Evolutionary conservation across 129 eudicot genomes (phyloP), one percentile per base, ranked within the genome.

Genomic region (Centrapalus pauciflorus): DNA sequence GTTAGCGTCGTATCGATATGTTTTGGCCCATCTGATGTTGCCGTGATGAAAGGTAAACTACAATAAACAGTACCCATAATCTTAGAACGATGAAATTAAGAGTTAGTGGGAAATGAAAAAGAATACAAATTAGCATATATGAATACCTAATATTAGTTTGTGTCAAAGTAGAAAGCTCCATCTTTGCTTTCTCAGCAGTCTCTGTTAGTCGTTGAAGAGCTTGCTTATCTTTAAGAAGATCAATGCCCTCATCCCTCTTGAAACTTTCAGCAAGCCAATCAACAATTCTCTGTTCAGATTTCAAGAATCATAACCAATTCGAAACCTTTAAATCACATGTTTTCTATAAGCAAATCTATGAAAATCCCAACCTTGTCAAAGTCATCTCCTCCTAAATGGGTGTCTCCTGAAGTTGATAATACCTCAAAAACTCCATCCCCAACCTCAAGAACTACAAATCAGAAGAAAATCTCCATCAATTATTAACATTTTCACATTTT

Each of bases 351-450:
- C 8, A 30, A 34, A 30, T 24, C 2, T n/a, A n/a, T n/a, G 30
- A 14, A 11, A 1, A 7, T 30, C 40, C 10, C 64, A 45, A 90
- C 97, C 91, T 90, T 90, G 72, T 90, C 97, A 73, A 90, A 90
- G 67, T 90, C 97, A 66, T 90, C 97, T 41, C 97, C 97, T 8
- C 97, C 97, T 37, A 84, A 66, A 61, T 90, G 97, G n/a, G 95
- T 90, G 35, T 90, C 97, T 26, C 97, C 97, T 4, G 95, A 87
- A 33, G 97, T 90, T 2, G 97, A 87, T 11, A 90, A 80, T 29
- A 90, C 97, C 78, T 90, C 95, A 60, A 87, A 86, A 5, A 87
- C 95, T 72, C 92, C 95, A 80, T 90, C 97, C 25, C 97, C 97
- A 27, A 90, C 97, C 81, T 90, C 95, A 71, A 90, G 95, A 76